Evolutionary conservation across 306 rosid genomes (phyloP), one percentile per base, ranked within the genome.

Genomic region (Gynostemma pentaphyllum): DNA sequence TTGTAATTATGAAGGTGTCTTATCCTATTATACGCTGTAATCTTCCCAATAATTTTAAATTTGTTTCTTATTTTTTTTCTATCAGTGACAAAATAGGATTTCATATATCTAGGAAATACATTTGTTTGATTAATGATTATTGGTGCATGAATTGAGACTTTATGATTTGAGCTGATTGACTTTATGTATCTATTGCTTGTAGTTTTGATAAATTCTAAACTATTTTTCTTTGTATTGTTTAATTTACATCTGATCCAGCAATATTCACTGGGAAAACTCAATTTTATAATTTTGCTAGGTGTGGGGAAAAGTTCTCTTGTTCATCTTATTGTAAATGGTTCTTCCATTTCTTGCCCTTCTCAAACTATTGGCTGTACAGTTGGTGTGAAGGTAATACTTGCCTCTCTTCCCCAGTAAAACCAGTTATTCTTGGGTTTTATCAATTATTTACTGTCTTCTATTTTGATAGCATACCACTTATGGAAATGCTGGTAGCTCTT

Each of bases 261-360:
- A 60, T 22, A 39, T 60, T 18, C 18, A 37, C 36, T 13, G 13
- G 21, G 19, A 37, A 39, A 59, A 41, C 24, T 48, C 42, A 13
- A 30, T 68, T 56, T 67, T 66, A 48, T 30, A 16, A 1, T 24
- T 63, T 64, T 65, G 21, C 37, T 75, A 94, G 99, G 99, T 75
- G 99, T 94, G 69, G 99, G 99, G 66, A 94, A 94, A 78, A 75
- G 87, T 44, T 88, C 99, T 78, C 86, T 94, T 68, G 97, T 84
- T 71, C 79, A 88, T 81, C 72, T 94, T 73, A 84, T 94, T 63
- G 73, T 88, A 72, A 88, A 88, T 0, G 97, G 99, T 72, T 79
- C 89, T 74, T 77, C 94, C n/a, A 60, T 79, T 5, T 60, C 78
- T 57, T 88, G 80, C 46, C 90, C 95, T 81, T 36, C 88, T 34